Evolutionary conservation across 768 basidiomycete genomes (phyloP), one percentile per base, ranked within the genome.

Genomic region (Hirschioporus abietinus): DNA sequence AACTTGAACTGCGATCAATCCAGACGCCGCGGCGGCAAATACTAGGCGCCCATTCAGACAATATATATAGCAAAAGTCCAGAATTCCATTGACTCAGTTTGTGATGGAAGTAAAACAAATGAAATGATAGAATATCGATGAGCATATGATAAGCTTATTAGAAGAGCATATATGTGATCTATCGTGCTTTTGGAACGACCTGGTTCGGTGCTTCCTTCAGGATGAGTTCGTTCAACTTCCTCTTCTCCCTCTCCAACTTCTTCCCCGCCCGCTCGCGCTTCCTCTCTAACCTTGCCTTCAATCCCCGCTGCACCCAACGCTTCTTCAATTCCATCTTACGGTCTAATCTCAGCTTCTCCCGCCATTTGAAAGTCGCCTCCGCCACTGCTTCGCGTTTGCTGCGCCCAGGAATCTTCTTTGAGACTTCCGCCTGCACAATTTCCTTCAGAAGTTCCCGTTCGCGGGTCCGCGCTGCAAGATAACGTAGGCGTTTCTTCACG

Each of bases 401-500:
- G 57, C 90, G 86, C 25, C 88, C 89, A 64, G 84, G 82, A 70
- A 88, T 74, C 66, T 87, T 76, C 67, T 80, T 75, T 71, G 88
- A 73, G 65, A 88, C 88, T 63, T 84, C 81, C 7, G 79, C 74
- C 65, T 67, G 66, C 60, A 87, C 78, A 69, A 85, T 84, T 68
- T 86, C 77, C 67, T 82, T 78, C 61, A 89, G 78, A 65, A 90
- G 77, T 23, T 76, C 75, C 59, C 82, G 79, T 72, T 81, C 82
- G 68, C 81, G 78, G 20, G 74, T 70, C 69, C 83, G 81, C 69
- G 81, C 83, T 4, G 79, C 80, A 74, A 90, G 85, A 89, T 90
- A 94, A 69, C 93, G 86, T 63, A 80, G 79, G 71, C 90, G 88
- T 75, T 91, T 93, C 81, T 91, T 93, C 9, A 92, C 90, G 23